These are phyloP conservation scores for Rhizophagus clarus DNA, from an alignment of 192 early-diverging fungal species.

Conservation along the genomic window DNA sequence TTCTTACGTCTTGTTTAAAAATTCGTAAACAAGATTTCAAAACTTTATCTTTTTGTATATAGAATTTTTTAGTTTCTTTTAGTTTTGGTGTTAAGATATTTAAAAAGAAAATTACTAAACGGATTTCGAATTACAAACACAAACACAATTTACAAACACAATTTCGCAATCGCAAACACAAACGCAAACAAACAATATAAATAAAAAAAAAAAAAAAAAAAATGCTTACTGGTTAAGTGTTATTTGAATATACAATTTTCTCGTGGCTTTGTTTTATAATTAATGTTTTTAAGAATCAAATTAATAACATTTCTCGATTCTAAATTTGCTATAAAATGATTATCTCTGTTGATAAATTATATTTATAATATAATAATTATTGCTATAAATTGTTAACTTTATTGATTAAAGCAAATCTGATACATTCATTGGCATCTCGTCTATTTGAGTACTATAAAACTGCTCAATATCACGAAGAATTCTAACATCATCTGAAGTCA, in stretches of 20 bases:
- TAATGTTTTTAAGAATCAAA: too few relatives aligned
- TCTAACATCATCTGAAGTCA: constrained; percentile 90
- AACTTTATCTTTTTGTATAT: constrained; percentile 9
- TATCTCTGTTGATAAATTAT: too few relatives aligned
- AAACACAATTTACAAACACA: neutral
- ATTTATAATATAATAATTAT: too few relatives aligned
- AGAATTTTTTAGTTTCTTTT: neutral
- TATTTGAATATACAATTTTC: neutral
- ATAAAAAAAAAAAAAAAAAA: neutral
- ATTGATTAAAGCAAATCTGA: constrained; percentile 45
- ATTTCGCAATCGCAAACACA: neutral
- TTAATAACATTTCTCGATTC: too few relatives aligned
- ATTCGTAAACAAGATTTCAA: neutral
- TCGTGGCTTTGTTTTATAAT: neutral
- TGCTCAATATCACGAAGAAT: constrained; percentile 97
- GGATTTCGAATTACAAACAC: constrained; percentile 4
- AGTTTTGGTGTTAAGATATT: neutral
- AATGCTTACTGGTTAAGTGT: neutral
- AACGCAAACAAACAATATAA: neutral
- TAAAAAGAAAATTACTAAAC: neutral
- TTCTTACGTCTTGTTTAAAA: neutral
- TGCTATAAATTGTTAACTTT: too few relatives aligned
- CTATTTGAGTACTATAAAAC: constrained; percentile 97
- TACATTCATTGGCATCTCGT: constrained; percentile 91
- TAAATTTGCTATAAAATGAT: too few relatives aligned